A percentile compares a stretch with the other conserved stretches of the same genome.
Conservation (phyloP, 2,329 filamentous ascomycete species). For the Furcasterigmium sp. region DNA sequence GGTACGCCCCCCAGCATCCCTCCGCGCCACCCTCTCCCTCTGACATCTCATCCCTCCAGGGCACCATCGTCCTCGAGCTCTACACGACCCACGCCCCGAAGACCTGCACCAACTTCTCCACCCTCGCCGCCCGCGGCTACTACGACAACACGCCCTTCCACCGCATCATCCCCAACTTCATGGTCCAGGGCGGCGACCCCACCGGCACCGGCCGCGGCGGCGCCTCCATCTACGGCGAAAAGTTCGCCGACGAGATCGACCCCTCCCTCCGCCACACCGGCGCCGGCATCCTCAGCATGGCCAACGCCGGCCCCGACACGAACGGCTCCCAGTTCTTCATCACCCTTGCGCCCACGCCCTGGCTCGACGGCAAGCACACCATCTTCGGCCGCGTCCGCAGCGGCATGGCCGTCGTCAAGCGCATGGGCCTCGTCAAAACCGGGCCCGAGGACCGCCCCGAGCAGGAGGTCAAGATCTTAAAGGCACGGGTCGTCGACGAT, state of each 20-base stretch:
- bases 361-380: constrained; percentile 95
- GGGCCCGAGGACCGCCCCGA: constrained; percentile 73
- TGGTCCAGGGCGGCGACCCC: constrained; percentile 92
- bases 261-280: constrained; percentile 81
- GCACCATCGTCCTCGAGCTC: constrained; percentile 80
- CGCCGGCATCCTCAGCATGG: constrained; percentile 92
- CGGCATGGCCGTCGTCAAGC: constrained; percentile 77
- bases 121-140: constrained; percentile 76
- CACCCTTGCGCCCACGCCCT: constrained; percentile 88
- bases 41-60: constrained; percentile 46
- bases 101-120: constrained; percentile 83
- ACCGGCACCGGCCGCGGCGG: constrained; percentile 91
- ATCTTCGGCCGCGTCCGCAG: constrained; percentile 89
- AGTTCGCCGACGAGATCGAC: constrained; percentile 89
- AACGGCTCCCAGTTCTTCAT: constrained; percentile 97
- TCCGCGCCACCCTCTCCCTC: background rate
- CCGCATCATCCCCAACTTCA: constrained; percentile 92
- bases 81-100: constrained; percentile 85
- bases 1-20: constrained; percentile 41
- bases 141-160: constrained; percentile 86
- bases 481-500: constrained; percentile 63
- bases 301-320: constrained; percentile 86
- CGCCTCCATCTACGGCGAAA: constrained; percentile 83
- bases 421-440: constrained; percentile 85
- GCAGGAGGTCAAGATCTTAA: constrained; percentile 76